phyloP scores from a whole-genome alignment of 1,284 basidiomycete species.

The Somion occarium region DNA sequence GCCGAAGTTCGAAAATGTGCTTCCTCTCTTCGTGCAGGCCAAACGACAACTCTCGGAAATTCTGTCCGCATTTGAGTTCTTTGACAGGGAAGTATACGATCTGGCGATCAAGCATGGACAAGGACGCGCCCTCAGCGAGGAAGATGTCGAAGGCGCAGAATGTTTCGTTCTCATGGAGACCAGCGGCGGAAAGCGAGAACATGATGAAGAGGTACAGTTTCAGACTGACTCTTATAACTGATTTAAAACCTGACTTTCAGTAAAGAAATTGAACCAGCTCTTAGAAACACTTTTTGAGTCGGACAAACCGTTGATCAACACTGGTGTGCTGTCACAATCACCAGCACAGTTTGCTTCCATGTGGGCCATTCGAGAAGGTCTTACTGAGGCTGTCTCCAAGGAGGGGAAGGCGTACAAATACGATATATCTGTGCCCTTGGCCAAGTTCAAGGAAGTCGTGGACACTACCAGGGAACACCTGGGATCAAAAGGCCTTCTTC shows the following conservation, averaged over 20 bases:
- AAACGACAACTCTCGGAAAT: constrained; percentile 89
- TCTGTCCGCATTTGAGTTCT: constrained; percentile 96
- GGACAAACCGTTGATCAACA: constrained; percentile 75
- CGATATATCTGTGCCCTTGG: constrained; percentile 89
- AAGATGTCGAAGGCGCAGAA: constrained; percentile 70
- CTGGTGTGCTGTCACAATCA: constrained; percentile 92
- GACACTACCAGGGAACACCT: constrained; percentile 78
- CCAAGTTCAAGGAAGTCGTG: constrained; percentile 87
- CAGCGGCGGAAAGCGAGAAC: constrained; percentile 89
- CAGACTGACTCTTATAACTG: neutral
- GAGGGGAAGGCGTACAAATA: constrained; percentile 98
- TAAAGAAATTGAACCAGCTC: constrained; percentile 84
- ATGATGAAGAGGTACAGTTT: constrained; percentile 83
- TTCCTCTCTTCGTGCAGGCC: constrained; percentile 64
- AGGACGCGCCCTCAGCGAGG: constrained; percentile 59
- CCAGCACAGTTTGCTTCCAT: constrained; percentile 86
- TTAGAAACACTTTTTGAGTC: constrained; percentile 79
- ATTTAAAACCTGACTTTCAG: neutral
- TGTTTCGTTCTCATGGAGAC: constrained; percentile 96
- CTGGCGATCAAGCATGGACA: constrained; percentile 78
- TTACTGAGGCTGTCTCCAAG: constrained; percentile 92
- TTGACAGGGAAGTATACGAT: constrained; percentile 87
- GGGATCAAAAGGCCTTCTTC: constrained; percentile 67
- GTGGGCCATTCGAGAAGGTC: constrained; percentile 93
- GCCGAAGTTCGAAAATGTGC: constrained; percentile 69